Conservation (phyloP, 768 basidiomycete genomes). For the Mrakia gelida region DNA sequence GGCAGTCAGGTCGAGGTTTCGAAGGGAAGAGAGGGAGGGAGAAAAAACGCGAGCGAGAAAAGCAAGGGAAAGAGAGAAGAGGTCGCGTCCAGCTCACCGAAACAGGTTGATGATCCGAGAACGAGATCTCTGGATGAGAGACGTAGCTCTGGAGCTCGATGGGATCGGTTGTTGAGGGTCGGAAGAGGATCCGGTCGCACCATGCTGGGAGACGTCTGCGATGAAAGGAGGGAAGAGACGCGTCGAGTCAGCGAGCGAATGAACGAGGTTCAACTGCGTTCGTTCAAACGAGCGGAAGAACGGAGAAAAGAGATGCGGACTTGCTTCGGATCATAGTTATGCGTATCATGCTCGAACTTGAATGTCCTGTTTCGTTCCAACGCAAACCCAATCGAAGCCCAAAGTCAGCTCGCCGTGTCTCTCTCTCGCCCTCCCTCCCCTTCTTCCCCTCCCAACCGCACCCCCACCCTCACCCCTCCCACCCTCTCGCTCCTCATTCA, state of each 20-base stretch:
- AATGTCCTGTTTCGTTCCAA: background rate
- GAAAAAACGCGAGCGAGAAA: background rate
- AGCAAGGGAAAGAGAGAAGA: background rate
- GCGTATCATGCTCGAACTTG: conserved; percentile 12
- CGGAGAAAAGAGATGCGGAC: background rate
- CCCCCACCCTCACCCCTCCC: too few relatives aligned
- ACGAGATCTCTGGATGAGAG: conserved; percentile 19
- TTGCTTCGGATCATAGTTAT: background rate
- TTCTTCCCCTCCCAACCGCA: too few relatives aligned
- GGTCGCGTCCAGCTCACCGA: background rate
- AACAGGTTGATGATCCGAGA: conserved; percentile 16
- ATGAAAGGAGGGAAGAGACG: background rate
- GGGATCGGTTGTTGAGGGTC: background rate
- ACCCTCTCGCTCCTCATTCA: background rate
- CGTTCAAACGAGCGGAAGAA: background rate
- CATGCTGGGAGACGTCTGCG: conserved; percentile 14
- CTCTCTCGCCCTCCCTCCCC: too few relatives aligned
- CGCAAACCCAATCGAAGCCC: background rate
- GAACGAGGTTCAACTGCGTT: too few relatives aligned
- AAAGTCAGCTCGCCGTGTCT: too few relatives aligned
- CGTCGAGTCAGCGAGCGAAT: background rate
- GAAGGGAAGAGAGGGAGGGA: background rate
- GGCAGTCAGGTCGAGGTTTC: background rate
- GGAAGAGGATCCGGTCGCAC: conserved; percentile 24
- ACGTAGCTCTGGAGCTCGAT: background rate